A percentile compares a stretch with the other conserved stretches of the same genome.
These are phyloP conservation scores for Penicillium turbatum DNA, from an alignment of 495 filamentous ascomycete species.

Conservation along the genomic window DNA sequence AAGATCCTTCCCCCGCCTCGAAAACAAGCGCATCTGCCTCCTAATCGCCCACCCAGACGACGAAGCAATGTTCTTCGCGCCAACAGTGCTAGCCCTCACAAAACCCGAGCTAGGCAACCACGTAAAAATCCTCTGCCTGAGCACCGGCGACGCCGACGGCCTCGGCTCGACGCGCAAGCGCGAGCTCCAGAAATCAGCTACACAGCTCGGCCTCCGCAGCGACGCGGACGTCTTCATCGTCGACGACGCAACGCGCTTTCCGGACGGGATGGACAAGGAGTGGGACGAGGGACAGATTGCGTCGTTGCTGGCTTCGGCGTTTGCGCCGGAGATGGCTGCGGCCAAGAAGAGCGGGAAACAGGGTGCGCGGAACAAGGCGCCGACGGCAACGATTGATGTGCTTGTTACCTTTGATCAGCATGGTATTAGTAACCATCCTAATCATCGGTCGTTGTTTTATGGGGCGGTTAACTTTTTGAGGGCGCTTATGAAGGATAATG, in stretches of 20 bases:
- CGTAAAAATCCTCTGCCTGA: slow-evolving; percentile 89
- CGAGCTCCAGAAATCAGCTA: slow-evolving; percentile 75
- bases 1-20: slow-evolving; percentile 63
- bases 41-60: slow-evolving; percentile 97
- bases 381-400: slow-evolving; percentile 65
- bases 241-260: slow-evolving; percentile 71
- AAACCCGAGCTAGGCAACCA: slow-evolving; percentile 73
- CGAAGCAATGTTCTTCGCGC: slow-evolving; percentile 99
- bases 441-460: slow-evolving; percentile 82
- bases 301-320: slow-evolving; percentile 60
- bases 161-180: slow-evolving; percentile 75
- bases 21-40: slow-evolving; percentile 77
- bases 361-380: slow-evolving; percentile 26
- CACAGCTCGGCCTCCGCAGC: slow-evolving; percentile 65
- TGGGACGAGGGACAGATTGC: slow-evolving; percentile 72
- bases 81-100: slow-evolving; percentile 76
- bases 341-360: slow-evolving; percentile 20
- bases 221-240: slow-evolving; percentile 76
- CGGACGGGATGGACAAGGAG: slow-evolving; percentile 73
- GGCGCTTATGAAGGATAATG: slow-evolving; percentile 55
- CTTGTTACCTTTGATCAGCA: slow-evolving; percentile 81
- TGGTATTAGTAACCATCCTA: slow-evolving; percentile 82
- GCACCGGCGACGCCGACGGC: slow-evolving; percentile 81
- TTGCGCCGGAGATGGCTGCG: slow-evolving; percentile 55
- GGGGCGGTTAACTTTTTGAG: slow-evolving; percentile 71